Conservation (phyloP, 148 eudicot species). For the Rhododendron griersonianum region DNA sequence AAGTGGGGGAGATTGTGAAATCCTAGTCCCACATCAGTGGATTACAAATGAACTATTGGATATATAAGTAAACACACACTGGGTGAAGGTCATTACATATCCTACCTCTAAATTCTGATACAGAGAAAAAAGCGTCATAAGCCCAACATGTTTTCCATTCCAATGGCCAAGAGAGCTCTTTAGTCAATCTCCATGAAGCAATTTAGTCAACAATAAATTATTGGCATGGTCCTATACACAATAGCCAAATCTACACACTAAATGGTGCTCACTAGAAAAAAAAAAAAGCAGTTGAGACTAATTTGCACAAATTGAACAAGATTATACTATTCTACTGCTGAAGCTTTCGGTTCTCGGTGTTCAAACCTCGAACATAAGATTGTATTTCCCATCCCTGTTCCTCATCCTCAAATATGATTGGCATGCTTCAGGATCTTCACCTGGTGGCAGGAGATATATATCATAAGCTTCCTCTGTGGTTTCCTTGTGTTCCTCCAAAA, state of each 20-base stretch:
- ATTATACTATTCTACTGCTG: background rate
- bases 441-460: constrained; percentile 94
- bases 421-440: constrained; percentile 97
- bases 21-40: background rate
- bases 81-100: background rate
- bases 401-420: constrained; percentile 98
- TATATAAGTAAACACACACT: background rate
- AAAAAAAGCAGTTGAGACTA: background rate
- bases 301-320: background rate
- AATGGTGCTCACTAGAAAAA: background rate
- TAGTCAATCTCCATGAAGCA: background rate
- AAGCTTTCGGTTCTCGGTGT: constrained; percentile 5
- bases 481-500: constrained; percentile 61
- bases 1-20: background rate
- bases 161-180: background rate
- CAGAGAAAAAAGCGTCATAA: background rate
- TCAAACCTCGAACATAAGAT: constrained; percentile 93
- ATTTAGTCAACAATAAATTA: background rate
- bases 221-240: background rate
- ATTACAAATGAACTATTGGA: background rate
- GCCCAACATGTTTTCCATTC: background rate
- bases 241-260: background rate
- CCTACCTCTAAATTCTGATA: background rate
- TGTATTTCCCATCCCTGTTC: constrained; percentile 94
- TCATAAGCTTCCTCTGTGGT: constrained; percentile 85